Evolutionary conservation across 768 basidiomycete genomes (phyloP), one percentile per base, ranked within the genome.

Genomic region (Gyrodon lividus): DNA sequence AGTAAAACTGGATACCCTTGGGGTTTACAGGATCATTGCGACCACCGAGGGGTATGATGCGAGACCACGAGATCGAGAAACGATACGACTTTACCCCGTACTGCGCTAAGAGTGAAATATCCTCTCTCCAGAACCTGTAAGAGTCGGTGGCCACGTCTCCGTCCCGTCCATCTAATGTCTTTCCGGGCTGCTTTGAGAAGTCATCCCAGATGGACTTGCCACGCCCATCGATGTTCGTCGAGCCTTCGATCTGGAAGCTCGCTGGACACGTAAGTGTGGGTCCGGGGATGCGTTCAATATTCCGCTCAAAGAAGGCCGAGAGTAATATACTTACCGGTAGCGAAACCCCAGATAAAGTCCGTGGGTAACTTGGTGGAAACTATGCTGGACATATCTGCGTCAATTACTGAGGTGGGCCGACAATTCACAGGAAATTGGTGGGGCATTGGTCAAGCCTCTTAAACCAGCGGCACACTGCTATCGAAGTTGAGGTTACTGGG

Each of bases 151-250:
- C 86, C 46, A 83, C 78, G 60, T 86, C 84, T 6, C 85, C 86
- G 63, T 81, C 74, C 43, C 75, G 65, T 4, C 87, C 86, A 60
- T 88, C 88, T 49, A 77, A 63, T 10, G 84, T 87, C 72, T 86
- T 86, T 31, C 86, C 86, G 0, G 84, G 84, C 14, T 70, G 65
- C 46, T 78, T 77, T 23, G 82, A 75, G 67, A 86, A 88, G 64
- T 80, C 82, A 61, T 90, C 87, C 87, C 87, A 89, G 58, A 88
- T 81, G 14, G 83, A 84, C 59, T 80, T 80, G 9, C 83, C 84
- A 43, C 84, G 81, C 13, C 83, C 82, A 52, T 80, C 83, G 16
- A 71, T 74, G 46, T 77, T 66, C 19, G 77, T 72, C 1, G 85
- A 83, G 30, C 87, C 87, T 66, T 89, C 88, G 48, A 88, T 82